Conservation (phyloP, 768 basidiomycete genomes). For the Hemileccinum impolitum region DNA sequence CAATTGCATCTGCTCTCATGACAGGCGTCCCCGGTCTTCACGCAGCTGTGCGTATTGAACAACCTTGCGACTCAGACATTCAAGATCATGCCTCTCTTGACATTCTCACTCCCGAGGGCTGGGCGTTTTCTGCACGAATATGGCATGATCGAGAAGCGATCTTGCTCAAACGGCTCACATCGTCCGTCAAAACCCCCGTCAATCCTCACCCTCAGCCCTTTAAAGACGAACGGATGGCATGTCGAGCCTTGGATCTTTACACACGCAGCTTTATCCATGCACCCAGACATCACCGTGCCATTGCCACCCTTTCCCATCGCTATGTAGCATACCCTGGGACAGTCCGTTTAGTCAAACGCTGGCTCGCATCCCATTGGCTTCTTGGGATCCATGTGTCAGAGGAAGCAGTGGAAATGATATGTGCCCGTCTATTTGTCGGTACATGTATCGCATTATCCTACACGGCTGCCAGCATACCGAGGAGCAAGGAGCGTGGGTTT, state of each 20-base stretch:
- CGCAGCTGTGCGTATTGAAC: constrained; percentile 58
- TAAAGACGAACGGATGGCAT: constrained; percentile 51
- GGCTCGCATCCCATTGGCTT: constrained; percentile 90
- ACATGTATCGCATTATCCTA: constrained; percentile 33
- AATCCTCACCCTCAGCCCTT: constrained; percentile 8
- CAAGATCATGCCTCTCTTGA: constrained; percentile 73
- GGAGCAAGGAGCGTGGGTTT: constrained; percentile 79
- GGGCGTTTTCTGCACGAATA: constrained; percentile 81
- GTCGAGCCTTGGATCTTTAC: constrained; percentile 58
- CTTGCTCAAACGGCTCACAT: constrained; percentile 68
- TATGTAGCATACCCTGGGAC: constrained; percentile 80
- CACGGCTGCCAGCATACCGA: constrained; percentile 49
- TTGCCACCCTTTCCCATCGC: constrained; percentile 76
- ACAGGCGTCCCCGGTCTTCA: constrained; percentile 44
- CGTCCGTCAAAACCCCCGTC: constrained; percentile 33
- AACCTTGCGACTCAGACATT: constrained; percentile 49
- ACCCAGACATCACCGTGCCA: constrained; percentile 82
- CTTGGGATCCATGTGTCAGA: constrained; percentile 67
- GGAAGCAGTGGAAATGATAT: constrained; percentile 83
- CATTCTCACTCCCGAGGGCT: constrained; percentile 75
- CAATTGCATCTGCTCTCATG: constrained; percentile 67
- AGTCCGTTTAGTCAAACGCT: constrained; percentile 85
- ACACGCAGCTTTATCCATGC: constrained; percentile 71
- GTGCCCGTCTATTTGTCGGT: constrained; percentile 74
- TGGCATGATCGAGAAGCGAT: constrained; percentile 85